Percentiles rank a stretch among this genome's conserved stretches.
These are phyloP conservation scores for Calonectria hawksworthii DNA, from an alignment of 2,329 filamentous ascomycete genomes.

Conservation along the genomic window DNA sequence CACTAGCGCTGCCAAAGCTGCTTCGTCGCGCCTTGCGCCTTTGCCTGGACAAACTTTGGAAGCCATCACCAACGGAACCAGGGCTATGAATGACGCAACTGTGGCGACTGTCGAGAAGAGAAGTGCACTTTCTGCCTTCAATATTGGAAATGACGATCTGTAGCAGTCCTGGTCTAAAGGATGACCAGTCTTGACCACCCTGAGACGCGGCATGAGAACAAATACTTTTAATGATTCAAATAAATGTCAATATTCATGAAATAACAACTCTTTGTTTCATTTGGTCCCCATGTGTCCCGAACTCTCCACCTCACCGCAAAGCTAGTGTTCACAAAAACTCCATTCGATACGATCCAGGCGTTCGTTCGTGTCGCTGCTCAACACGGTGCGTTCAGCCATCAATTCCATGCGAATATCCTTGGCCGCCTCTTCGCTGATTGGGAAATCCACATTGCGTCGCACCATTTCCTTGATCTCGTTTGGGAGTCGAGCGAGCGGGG, in stretches of 20 bases:
- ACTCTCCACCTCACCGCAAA: neutral
- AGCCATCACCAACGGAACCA: neutral
- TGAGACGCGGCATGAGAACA: neutral
- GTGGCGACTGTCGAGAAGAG: neutral
- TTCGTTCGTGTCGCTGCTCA: neutral
- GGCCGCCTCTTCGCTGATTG: constrained; percentile 39
- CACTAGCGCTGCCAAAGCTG: neutral
- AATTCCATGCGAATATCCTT: constrained; percentile 41
- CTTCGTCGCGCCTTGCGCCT: neutral
- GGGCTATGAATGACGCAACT: neutral
- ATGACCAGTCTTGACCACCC: neutral
- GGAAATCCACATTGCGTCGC: constrained; percentile 37
- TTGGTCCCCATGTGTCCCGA: neutral
- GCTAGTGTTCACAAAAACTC: constrained; percentile 1
- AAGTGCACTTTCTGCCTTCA: neutral
- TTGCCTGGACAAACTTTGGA: neutral
- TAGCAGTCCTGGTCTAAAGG: neutral
- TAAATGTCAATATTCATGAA: neutral
- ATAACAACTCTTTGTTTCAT: neutral
- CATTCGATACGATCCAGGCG: neutral
- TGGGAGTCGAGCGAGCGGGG: constrained; percentile 29
- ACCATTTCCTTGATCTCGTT: constrained; percentile 41
- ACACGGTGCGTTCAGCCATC: constrained; percentile 40
- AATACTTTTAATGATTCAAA: neutral
- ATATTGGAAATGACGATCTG: neutral